Percentiles rank a stretch among this genome's conserved stretches.
Evolutionary conservation across 345 rosid species (phyloP).

Genomic region (Gossypium thurberi): DNA sequence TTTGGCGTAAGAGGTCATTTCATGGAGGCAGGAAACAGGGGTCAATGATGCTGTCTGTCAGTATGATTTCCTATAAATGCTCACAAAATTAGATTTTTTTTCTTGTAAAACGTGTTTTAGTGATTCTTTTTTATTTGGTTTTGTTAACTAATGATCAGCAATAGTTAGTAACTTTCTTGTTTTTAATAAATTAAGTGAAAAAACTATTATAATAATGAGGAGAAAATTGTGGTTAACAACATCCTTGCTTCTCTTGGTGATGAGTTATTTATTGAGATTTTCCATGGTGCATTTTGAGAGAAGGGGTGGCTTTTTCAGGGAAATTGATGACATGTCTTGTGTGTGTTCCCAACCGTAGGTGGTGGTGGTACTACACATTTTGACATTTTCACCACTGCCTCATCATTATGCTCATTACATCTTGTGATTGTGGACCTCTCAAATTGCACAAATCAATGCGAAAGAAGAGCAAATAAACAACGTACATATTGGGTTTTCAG

Average conservation of each 20-base stretch:
- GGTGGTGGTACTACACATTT: conserved; percentile 9
- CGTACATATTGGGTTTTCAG: background rate
- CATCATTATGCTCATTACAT: conserved; percentile 6
- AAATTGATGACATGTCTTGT: conserved; percentile 24
- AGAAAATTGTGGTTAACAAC: background rate
- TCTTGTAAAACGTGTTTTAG: too few species aligned
- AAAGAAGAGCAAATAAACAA: background rate
- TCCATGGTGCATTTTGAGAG: conserved; percentile 11
- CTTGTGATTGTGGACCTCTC: conserved; percentile 19
- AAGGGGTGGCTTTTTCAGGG: background rate
- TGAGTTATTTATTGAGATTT: conserved; percentile 6
- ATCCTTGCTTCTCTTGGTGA: conserved; percentile 13
- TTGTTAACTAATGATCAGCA: background rate
- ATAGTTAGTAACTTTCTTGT: background rate
- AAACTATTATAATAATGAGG: too few species aligned
- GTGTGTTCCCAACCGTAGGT: conserved; percentile 28
- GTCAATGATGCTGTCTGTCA: background rate
- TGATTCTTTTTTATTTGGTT: background rate
- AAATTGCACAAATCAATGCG: background rate
- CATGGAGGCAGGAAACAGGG: background rate
- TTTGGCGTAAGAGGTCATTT: background rate
- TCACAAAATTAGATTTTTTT: background rate
- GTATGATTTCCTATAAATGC: background rate
- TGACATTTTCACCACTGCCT: background rate
- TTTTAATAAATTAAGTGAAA: background rate